Evolutionary conservation across 2,329 filamentous ascomycete species (phyloP).

Genomic region (Raffaelea deltoideospora): DNA sequence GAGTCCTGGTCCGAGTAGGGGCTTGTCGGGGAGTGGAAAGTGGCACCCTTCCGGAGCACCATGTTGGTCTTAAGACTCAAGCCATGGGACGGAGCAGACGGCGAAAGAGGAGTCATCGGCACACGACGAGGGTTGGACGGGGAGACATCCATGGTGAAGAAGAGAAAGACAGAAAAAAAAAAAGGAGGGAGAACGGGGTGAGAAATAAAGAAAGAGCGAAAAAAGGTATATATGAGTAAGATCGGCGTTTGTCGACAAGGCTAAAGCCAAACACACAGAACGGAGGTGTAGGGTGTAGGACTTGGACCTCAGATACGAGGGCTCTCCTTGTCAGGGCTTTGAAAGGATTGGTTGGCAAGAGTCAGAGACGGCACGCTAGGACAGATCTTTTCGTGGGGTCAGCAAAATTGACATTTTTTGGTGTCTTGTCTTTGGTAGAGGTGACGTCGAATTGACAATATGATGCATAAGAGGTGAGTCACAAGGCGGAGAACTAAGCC

Average conservation of each 20-base stretch:
- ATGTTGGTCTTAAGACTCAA: constrained; percentile 38
- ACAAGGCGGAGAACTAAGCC: too few relatives aligned
- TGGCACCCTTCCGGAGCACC: constrained; percentile 55
- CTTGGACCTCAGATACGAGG: too few relatives aligned
- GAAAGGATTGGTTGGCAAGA: not conserved
- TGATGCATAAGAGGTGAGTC: too few relatives aligned
- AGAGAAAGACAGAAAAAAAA: not conserved
- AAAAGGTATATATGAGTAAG: too few relatives aligned
- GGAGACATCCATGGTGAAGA: constrained; percentile 7
- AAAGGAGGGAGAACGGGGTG: not conserved
- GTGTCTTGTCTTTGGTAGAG: too few relatives aligned
- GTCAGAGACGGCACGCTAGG: too few relatives aligned
- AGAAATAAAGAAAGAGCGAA: not conserved
- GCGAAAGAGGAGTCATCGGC: constrained; percentile 27
- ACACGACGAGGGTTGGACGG: constrained; percentile 23
- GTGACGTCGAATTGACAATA: too few relatives aligned
- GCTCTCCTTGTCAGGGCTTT: too few relatives aligned
- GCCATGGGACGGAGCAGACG: constrained; percentile 22
- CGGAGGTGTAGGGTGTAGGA: not conserved
- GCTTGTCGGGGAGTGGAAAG: constrained; percentile 40
- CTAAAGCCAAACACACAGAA: not conserved
- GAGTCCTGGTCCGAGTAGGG: constrained; percentile 18
- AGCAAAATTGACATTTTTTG: too few relatives aligned
- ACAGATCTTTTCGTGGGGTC: too few relatives aligned
- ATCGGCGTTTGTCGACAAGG: too few relatives aligned